Evolutionary conservation across 371 early-diverging fungal species (phyloP), one percentile per base, ranked within the genome.

Genomic region (Zychaea mexicana): DNA sequence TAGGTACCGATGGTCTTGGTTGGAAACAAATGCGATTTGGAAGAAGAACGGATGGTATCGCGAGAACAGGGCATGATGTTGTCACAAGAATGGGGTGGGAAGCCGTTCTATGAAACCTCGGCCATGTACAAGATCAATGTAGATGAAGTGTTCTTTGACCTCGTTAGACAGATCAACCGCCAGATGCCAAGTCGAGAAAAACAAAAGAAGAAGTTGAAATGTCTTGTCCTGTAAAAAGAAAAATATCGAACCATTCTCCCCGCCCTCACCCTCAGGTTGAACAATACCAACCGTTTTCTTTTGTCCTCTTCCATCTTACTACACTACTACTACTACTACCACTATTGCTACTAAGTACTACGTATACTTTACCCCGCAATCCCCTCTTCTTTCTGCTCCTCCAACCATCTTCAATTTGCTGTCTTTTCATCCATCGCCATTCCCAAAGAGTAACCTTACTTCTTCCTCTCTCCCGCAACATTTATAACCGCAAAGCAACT

Each of bases 11-110:
- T 94, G 85, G 92, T 94, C 0, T 77, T 94, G 13, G 89, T 89
- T 17, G 95, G 95, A 38, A 95, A 95, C 77, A 93, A 95, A 66
- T 92, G 92, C 67, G 95, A 94, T 79, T 65, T 93, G 46, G 92
- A 90, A 63, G 84, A 83, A 22, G 95, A 94, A 66, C 78, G 95
- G 38, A 86, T 83, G 57, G 94, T 94, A 17, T 66, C 88, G 22
- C 82, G 86, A 59, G 86, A 90, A 26, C 78, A 87, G 62, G 93
- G 91, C 22, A 71, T 72, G 62, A 55, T 66, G 46, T 76, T 93
- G 27, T 88, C 94, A 7, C 70, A 76, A 27, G 72, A 84, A 53
- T 94, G 94, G 94, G 90, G 89, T 33, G 76, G 80, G 24, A 81
- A 83, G 59, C 87, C 92, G 0, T 94, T 91, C 67, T 86, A 90